phyloP scores from a whole-genome alignment of 208 protist species.

The Leishmania tropica region DNA sequence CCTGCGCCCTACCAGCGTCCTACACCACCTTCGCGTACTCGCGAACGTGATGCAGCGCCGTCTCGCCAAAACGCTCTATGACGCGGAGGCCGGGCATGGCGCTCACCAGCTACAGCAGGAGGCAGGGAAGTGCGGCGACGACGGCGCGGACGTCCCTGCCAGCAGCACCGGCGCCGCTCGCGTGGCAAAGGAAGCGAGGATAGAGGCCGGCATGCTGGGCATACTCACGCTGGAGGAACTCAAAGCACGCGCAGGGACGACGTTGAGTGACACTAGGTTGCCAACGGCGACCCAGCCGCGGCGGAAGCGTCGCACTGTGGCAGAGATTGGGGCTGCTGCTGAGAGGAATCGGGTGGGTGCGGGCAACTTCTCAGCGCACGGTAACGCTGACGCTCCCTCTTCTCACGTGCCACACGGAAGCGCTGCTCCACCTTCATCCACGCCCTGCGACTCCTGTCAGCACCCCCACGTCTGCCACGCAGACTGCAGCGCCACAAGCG shows the following conservation, averaged over 20 bases:
- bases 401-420: not conserved
- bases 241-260: constrained; percentile 24
- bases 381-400: not conserved
- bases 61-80: constrained; percentile 27
- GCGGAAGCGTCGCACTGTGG: constrained; percentile 19
- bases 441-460: not conserved
- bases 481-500: not conserved
- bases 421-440: not conserved
- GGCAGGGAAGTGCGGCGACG: not conserved
- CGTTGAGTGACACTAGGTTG: not conserved
- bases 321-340: not conserved
- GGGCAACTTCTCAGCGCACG: not conserved
- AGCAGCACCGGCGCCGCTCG: not conserved
- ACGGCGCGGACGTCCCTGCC: not conserved
- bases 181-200: constrained; percentile 8
- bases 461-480: not conserved
- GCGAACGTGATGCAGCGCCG: constrained; percentile 51
- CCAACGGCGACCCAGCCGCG: not conserved
- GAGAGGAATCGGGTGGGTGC: not conserved
- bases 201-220: constrained; percentile 29
- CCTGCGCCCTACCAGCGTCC: constrained; percentile 44
- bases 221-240: constrained; percentile 54
- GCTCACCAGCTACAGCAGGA: not conserved
- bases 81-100: not conserved
- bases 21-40: constrained; percentile 53